Conservation (phyloP, 495 filamentous ascomycete species). For the Annulohypoxylon bovei region DNA sequence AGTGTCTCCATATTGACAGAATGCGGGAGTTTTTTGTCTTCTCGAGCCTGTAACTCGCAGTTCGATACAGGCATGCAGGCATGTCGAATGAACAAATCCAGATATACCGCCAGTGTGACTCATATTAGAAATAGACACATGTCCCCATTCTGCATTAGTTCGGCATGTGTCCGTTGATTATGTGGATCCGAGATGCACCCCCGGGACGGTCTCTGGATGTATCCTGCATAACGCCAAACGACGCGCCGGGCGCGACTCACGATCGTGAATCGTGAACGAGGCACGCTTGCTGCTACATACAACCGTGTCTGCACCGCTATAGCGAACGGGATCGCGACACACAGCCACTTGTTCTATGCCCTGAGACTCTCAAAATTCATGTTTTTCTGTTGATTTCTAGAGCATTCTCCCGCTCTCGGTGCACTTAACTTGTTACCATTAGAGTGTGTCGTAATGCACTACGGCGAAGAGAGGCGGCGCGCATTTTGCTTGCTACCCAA, state of each 20-base stretch:
- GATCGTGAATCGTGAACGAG: constrained; percentile 12
- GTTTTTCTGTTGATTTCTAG: constrained; percentile 25
- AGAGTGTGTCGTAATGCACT: constrained; percentile 12
- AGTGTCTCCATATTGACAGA: not conserved
- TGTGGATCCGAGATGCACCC: constrained; percentile 37
- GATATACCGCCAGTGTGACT: constrained; percentile 39
- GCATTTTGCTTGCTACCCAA: constrained; percentile 24
- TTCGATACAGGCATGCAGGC: constrained; percentile 30
- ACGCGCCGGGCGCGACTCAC: constrained; percentile 16
- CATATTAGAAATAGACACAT: constrained; percentile 43
- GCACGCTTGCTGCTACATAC: constrained; percentile 36
- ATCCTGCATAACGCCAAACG: constrained; percentile 24
- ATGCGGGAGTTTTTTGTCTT: not conserved
- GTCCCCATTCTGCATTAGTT: constrained; percentile 36
- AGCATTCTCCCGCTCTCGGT: constrained; percentile 10
- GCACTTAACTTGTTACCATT: constrained; percentile 5
- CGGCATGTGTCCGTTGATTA: constrained; percentile 25
- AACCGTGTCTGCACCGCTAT: constrained; percentile 32
- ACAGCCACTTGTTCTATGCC: constrained; percentile 32
- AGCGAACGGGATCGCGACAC: constrained; percentile 43
- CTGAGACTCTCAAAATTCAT: constrained; percentile 31
- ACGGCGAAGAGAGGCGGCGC: constrained; percentile 24
- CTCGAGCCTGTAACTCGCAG: constrained; percentile 5
- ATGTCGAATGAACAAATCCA: constrained; percentile 21
- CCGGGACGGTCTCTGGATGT: constrained; percentile 21